Evolutionary conservation across 805 yeast species (phyloP).

Genomic region (Wickerhamiella musiphila): DNA sequence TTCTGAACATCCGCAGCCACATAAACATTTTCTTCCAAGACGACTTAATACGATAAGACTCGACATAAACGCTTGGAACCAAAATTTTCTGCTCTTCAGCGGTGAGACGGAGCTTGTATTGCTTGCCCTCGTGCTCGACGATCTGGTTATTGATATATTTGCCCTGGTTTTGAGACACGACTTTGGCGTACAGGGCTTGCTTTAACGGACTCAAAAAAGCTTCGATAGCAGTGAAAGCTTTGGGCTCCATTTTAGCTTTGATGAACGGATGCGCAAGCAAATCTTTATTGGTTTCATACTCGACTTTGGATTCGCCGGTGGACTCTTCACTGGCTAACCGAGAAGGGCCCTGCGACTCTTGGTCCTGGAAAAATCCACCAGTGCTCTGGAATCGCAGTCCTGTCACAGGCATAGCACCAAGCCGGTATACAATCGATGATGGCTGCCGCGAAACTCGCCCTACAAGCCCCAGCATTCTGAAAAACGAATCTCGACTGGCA

Average conservation of each 20-base stretch:
- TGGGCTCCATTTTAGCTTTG: slow-evolving; percentile 24
- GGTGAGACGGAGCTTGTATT: slow-evolving; percentile 39
- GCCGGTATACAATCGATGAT: no score
- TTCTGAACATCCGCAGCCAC: slow-evolving; percentile 59
- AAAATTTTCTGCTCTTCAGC: slow-evolving; percentile 54
- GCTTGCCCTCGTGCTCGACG: slow-evolving; percentile 29
- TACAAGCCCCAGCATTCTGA: no score
- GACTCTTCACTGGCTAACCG: not conserved
- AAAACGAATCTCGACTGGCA: no score
- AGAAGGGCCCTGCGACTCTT: no score
- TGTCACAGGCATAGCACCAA: no score
- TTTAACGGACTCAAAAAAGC: slow-evolving; percentile 54
- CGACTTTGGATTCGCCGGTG: slow-evolving; percentile 1
- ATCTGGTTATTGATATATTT: slow-evolving; percentile 49
- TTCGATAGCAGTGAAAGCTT: slow-evolving; percentile 38
- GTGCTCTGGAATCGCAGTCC: no score
- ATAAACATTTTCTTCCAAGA: slow-evolving; percentile 76
- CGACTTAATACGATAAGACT: slow-evolving; percentile 70
- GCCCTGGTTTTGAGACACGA: slow-evolving; percentile 43
- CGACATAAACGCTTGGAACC: slow-evolving; percentile 75
- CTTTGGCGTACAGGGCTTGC: slow-evolving; percentile 40
- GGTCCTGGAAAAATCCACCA: no score
- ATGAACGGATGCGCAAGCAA: slow-evolving; percentile 13
- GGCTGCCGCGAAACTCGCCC: no score
- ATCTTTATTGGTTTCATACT: slow-evolving; percentile 11